These are phyloP conservation scores for Scalesia atractyloides DNA, from an alignment of 129 eudicot species.

Conservation along the genomic window DNA sequence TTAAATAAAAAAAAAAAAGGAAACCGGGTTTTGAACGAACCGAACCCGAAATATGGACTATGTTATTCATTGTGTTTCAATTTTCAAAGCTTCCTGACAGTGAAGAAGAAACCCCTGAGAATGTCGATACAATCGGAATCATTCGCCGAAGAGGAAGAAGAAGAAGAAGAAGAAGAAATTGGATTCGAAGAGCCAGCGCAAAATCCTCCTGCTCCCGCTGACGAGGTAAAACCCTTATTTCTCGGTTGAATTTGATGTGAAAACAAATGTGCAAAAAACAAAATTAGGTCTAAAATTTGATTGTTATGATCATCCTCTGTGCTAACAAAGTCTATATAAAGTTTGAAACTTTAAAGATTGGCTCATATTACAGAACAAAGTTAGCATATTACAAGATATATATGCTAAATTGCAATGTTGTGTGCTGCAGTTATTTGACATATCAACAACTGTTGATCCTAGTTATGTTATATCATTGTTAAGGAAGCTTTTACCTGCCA, in stretches of 20 bases:
- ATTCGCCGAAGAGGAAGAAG: conserved; percentile 25
- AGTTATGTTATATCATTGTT: conserved; percentile 85
- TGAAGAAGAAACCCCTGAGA: conserved; percentile 1
- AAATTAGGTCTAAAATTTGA: background rate
- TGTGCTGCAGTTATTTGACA: conserved; percentile 70
- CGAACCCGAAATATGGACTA: background rate
- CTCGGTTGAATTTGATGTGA: background rate
- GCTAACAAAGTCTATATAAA: background rate
- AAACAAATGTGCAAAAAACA: background rate
- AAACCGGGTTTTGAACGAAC: too few relatives aligned
- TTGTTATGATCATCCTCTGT: background rate
- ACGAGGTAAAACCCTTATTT: conserved; percentile 39
- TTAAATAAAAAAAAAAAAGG: too few relatives aligned
- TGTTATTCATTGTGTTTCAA: background rate
- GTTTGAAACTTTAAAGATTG: background rate
- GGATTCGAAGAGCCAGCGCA: conserved; percentile 33
- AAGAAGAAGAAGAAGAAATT: conserved; percentile 35
- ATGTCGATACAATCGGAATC: conserved; percentile 46
- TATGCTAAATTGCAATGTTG: conserved; percentile 5
- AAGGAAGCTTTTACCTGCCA: conserved; percentile 77
- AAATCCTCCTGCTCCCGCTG: conserved; percentile 61
- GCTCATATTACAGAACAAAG: background rate
- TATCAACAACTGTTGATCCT: conserved; percentile 91
- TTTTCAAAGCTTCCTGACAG: background rate
- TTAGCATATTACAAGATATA: background rate